phyloP scores from a whole-genome alignment of 1,139 yeast genomes.

The Suhomyces bokatorum region DNA sequence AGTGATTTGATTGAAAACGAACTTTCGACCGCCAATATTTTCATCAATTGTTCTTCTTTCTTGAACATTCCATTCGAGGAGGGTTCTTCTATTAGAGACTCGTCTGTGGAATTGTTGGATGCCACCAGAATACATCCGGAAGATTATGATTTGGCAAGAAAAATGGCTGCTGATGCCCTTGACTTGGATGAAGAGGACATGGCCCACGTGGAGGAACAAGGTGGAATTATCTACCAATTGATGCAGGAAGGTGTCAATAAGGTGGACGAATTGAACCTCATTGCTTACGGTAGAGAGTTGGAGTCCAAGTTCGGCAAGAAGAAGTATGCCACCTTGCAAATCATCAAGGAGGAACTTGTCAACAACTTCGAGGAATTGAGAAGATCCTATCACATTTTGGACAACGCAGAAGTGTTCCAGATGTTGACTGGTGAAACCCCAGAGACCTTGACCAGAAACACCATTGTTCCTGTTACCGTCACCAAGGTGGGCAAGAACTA shows the following conservation, averaged over 20 bases:
- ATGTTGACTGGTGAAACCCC: conserved; percentile 87
- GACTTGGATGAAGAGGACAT: conserved; percentile 95
- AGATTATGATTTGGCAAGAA: conserved; percentile 91
- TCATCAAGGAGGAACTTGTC: conserved; percentile 86
- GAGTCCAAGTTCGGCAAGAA: conserved; percentile 73
- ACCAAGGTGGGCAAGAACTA: conserved; percentile 52
- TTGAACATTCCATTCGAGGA: conserved; percentile 76
- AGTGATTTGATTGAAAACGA: conserved; percentile 79
- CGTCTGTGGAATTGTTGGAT: conserved; percentile 77
- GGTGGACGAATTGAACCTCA: conserved; percentile 83
- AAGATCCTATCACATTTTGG: conserved; percentile 65
- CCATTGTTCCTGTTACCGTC: conserved; percentile 77
- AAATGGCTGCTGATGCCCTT: conserved; percentile 97
- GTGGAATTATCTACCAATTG: conserved; percentile 83
- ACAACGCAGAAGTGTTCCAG: conserved; percentile 74
- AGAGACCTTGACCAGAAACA: conserved; percentile 65
- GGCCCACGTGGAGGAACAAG: conserved; percentile 71
- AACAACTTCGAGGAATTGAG: conserved; percentile 87
- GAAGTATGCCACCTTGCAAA: conserved; percentile 79
- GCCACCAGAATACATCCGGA: conserved; percentile 98
- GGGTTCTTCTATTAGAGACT: conserved; percentile 45
- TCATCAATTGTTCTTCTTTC: conserved; percentile 91
- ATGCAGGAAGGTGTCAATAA: conserved; percentile 82
- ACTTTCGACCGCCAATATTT: conserved; percentile 75
- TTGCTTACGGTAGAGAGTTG: conserved; percentile 91